These are phyloP conservation scores for Alternaria sp. DNA, from an alignment of 2,329 filamentous ascomycete species.

Conservation along the genomic window DNA sequence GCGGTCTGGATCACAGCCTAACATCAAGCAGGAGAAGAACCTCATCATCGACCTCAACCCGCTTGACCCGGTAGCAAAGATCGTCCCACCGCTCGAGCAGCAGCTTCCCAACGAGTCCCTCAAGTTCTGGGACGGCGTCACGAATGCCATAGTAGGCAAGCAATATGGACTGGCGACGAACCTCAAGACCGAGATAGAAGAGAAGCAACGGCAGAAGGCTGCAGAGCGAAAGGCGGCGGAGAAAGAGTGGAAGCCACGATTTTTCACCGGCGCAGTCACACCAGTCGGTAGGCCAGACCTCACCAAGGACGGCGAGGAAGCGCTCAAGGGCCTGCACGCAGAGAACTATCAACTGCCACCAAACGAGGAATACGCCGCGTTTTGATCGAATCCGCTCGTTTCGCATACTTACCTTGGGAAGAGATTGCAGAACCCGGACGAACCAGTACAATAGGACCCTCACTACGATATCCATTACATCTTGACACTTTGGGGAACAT, in stretches of 20 bases:
- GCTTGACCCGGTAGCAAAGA: constrained; percentile 78
- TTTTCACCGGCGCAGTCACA: constrained; percentile 74
- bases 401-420: neutral
- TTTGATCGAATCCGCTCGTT: constrained; percentile 15
- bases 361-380: constrained; percentile 52
- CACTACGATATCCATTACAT: constrained; percentile 20
- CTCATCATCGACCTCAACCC: constrained; percentile 90
- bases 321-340: constrained; percentile 62
- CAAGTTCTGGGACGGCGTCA: constrained; percentile 86
- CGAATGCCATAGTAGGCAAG: constrained; percentile 80
- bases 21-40: constrained; percentile 56
- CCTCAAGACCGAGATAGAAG: constrained; percentile 90
- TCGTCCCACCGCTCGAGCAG: constrained; percentile 74
- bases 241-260: constrained; percentile 81
- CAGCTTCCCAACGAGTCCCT: constrained; percentile 92
- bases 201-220: constrained; percentile 84
- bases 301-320: constrained; percentile 66
- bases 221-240: constrained; percentile 75
- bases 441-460: constrained; percentile 17
- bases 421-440: constrained; percentile 2
- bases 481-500: constrained; percentile 3
- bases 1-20: constrained; percentile 3
- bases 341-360: constrained; percentile 58
- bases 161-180: constrained; percentile 85
- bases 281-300: constrained; percentile 67